phyloP scores from a whole-genome alignment of 495 filamentous ascomycete genomes.

The Aspergillus indologenus region DNA sequence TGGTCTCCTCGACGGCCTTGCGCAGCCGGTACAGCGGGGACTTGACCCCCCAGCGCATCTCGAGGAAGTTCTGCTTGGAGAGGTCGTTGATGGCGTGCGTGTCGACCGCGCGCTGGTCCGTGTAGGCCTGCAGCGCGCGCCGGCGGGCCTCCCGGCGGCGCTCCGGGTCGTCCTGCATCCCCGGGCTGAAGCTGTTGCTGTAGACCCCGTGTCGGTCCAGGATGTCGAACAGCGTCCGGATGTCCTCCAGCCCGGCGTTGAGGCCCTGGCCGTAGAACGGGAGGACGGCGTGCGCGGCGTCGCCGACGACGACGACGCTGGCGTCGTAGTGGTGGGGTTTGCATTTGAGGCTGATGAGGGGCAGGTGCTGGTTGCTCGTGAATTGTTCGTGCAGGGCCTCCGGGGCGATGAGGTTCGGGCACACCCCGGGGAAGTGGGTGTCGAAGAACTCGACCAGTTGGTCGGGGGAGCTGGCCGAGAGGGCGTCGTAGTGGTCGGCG shows the following conservation, averaged over 20 bases:
- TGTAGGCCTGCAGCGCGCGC: conserved; percentile 71
- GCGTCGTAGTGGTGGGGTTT: conserved; percentile 75
- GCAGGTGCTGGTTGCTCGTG: conserved; percentile 76
- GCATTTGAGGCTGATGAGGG: conserved; percentile 90
- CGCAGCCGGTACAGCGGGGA: conserved; percentile 70
- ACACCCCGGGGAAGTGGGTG: conserved; percentile 79
- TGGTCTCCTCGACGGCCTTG: conserved; percentile 81
- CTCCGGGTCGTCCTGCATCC: conserved; percentile 20
- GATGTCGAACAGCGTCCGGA: conserved; percentile 71
- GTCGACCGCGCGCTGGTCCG: conserved; percentile 65
- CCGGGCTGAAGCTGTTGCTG: conserved; percentile 19
- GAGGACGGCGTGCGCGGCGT: conserved; percentile 96
- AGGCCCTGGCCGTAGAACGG: conserved; percentile 92
- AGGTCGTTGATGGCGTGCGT: conserved; percentile 90
- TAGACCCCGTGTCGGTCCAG: conserved; percentile 63
- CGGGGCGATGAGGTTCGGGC: conserved; percentile 70
- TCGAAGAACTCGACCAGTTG: conserved; percentile 71
- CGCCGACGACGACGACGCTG: conserved; percentile 82
- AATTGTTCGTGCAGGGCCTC: conserved; percentile 69
- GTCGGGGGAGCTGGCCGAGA: conserved; percentile 52
- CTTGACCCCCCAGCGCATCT: conserved; percentile 84
- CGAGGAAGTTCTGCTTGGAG: conserved; percentile 84
- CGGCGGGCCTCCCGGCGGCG: conserved; percentile 42
- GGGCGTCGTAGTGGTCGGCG: conserved; percentile 41
- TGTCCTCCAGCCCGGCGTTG: conserved; percentile 83